Base-by-base conservation (phyloP, 2,329 filamentous ascomycete genomes). In the Coniosporium tulheliwenetii region DNA sequence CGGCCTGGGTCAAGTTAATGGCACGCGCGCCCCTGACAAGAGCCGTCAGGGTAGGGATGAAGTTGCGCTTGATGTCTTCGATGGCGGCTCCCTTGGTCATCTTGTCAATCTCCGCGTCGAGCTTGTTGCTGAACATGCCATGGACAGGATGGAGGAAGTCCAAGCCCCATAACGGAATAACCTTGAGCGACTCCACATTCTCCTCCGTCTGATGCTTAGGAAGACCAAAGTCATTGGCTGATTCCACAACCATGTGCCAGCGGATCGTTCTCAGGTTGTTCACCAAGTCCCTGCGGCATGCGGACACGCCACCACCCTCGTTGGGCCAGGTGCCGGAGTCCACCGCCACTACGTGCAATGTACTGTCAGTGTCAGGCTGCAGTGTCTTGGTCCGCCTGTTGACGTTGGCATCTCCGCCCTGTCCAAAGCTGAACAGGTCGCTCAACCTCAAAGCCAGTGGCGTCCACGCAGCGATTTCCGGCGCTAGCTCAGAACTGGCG, bases 391-490 rank as follows among this genome's bases (percentile, higher is more conserved):
- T 66, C 33, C 66, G 54, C 0, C 67, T 71, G 45, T 68, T 66
- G 40, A 69, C 63, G 34, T 69, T 63, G 3, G 68, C 61, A 49
- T 71, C 68, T 15, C 68, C 68, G n/a, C 68, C 68, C 40, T 67
- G 64, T 5, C 68, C 67, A 41, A 71, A 71, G 44, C 62, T 69
- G 49, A 67, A 64, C 10, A 71, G 53, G 50, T 71, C 68, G 41
- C 65, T 67, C 39, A 69, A 62, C 36, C 68, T 68, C 41, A 69
- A 61, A 2, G 68, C 67, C 12, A 71, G 54, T 1, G 67, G 64
- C 8, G 66, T 69, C 68, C 68, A 71, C 16, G 66, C 64, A 42
- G 65, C 69, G 32, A 71, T 66, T 37, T 67, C 64, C 41, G 64
- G 66, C 36, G 68, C 66, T 16, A 71, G 51, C 48, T 71, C 68